A percentile compares a stretch with the other conserved stretches of the same genome.
phyloP scores from a whole-genome alignment of 768 basidiomycete genomes.

The Pulveroboletus sp. region DNA sequence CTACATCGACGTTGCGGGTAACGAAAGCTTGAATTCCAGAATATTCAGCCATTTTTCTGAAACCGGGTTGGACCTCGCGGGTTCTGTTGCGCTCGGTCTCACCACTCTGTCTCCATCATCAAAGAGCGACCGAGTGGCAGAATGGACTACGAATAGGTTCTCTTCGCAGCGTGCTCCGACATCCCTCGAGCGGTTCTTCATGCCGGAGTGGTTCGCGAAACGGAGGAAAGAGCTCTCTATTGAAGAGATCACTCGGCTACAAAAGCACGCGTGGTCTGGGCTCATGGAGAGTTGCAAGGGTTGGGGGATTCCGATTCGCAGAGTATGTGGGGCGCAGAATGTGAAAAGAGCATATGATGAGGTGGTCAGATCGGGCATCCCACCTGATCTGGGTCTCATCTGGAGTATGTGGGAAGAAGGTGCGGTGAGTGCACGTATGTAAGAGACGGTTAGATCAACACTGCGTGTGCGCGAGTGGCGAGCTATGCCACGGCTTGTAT shows the following conservation, averaged over 20 bases:
- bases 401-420: slow-evolving; percentile 62
- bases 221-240: slow-evolving; percentile 46
- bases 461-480: not conserved
- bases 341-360: slow-evolving; percentile 48
- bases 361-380: slow-evolving; percentile 42
- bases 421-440: slow-evolving; percentile 10
- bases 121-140: slow-evolving; percentile 24
- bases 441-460: not conserved
- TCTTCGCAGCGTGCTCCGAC: slow-evolving; percentile 3
- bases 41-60: slow-evolving; percentile 38
- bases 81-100: slow-evolving; percentile 48
- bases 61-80: slow-evolving; percentile 28
- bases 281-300: slow-evolving; percentile 50
- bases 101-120: slow-evolving; percentile 51
- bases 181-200: slow-evolving; percentile 54
- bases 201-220: slow-evolving; percentile 61
- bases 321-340: slow-evolving; percentile 40
- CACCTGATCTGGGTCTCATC: slow-evolving; percentile 52
- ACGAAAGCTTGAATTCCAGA: slow-evolving; percentile 42
- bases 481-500: not conserved
- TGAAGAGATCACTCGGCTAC: slow-evolving; percentile 44
- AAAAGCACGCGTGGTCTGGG: slow-evolving; percentile 53
- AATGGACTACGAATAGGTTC: slow-evolving; percentile 40
- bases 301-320: slow-evolving; percentile 51
- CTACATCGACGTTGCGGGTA: slow-evolving; percentile 64